Base-by-base conservation (phyloP, 108 stramenopile species). In the Cyclostephanos invisitatus region DNA sequence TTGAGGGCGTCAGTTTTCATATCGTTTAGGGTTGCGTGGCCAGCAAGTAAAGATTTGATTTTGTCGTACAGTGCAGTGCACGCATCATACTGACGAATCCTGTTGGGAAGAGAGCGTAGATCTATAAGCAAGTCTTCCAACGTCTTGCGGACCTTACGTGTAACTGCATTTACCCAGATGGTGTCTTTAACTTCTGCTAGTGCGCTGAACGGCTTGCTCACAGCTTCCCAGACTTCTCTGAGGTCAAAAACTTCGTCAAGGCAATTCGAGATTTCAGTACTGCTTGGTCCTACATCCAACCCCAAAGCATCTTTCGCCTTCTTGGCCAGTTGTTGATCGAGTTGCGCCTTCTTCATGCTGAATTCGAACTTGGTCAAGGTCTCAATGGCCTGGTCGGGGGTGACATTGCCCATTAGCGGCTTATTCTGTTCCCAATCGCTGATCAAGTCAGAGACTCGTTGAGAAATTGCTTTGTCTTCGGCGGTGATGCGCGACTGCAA, bases 1-100 rank as follows among this genome's bases (percentile, higher is more conserved):
- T 98, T 98, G 57, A 99, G 85, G 1, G 98, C 95, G 51, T 97
- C 98, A 10, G 92, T 96, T 53, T 96, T 94, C 48, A 99, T 84
- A 49, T 98, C 98, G 20, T 88, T 75, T 8, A 99, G 62, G 20
- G 93, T 57, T 29, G 87, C 67, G 38, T 96, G 88, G 3, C 91
- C 86, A 61, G 55, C 61, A 9, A 92, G 63, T 72, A 87, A 95
- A 3, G 67, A 76, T 47, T 92, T 86, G 54, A 97, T 86, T 42
- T 68, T 83, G 37, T 97, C 93, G 69, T 95, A 86, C 24, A 96
- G 69, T 37, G 90, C 64, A 18, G 74, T 96, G 75, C 85, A 96
- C 22, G 97, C 95, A 78, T 97, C 96, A 80, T 98, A 99, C 83
- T 98, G 97, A 15, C 97, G 91, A 25, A 98, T 96, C 5, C 91